phyloP scores from a whole-genome alignment of 2,329 filamentous ascomycete genomes.

The Diaporthe vaccinii region DNA sequence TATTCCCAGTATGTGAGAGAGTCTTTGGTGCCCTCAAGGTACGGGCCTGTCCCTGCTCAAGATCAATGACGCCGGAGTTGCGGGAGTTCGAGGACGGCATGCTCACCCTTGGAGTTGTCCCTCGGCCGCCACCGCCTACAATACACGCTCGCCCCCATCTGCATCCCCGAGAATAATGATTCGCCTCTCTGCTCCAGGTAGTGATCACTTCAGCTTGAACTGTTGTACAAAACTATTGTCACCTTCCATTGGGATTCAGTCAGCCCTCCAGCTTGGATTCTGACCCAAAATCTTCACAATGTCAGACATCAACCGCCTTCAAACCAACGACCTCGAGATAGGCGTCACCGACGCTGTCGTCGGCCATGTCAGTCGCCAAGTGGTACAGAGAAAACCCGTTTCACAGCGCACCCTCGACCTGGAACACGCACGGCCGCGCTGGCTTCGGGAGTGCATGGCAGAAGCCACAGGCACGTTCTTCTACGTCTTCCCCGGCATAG shows the following conservation, averaged over 20 bases:
- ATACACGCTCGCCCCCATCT: neutral
- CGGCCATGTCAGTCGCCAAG: constrained; percentile 62
- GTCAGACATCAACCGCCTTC: constrained; percentile 35
- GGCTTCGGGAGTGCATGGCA: constrained; percentile 67
- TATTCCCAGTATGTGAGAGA: neutral
- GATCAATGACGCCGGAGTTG: constrained; percentile 29
- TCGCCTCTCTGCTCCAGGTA: neutral
- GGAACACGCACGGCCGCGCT: constrained; percentile 65
- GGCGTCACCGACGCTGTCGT: constrained; percentile 67
- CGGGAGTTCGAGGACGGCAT: constrained; percentile 16
- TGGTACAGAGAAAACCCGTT: constrained; percentile 63
- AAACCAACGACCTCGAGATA: constrained; percentile 55
- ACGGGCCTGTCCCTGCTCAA: constrained; percentile 1
- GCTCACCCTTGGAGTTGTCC: neutral
- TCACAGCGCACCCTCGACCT: constrained; percentile 68
- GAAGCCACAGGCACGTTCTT: constrained; percentile 71
- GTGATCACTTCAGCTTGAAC: neutral
- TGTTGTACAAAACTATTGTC: neutral
- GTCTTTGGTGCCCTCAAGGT: neutral
- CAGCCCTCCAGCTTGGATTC: no score
- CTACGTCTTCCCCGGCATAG: constrained; percentile 67
- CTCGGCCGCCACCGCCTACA: neutral
- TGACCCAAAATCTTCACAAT: constrained; percentile 3
- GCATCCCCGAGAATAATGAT: no score
- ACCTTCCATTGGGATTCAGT: neutral